These are phyloP conservation scores for Penicillium sp. DNA, from an alignment of 2,329 filamentous ascomycete species.

Conservation along the genomic window DNA sequence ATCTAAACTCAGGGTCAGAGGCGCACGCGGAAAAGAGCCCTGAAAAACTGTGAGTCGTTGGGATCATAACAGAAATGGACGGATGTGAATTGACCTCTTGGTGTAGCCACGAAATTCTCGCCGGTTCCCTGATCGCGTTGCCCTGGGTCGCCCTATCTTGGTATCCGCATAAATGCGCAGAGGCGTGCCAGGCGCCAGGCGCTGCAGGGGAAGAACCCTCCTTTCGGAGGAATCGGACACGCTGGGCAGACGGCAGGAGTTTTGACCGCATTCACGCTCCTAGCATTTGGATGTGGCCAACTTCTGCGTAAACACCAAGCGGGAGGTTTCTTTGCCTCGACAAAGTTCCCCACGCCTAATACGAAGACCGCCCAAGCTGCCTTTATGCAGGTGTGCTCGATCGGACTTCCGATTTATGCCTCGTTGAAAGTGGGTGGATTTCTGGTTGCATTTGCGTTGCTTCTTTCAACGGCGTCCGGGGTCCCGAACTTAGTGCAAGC, in stretches of 20 bases:
- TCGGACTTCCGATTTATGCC: conserved; percentile 57
- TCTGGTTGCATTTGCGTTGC: conserved; percentile 52
- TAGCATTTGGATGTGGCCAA: conserved; percentile 32
- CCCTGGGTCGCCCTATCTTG: conserved; percentile 41
- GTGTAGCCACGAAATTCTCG: conserved; percentile 48
- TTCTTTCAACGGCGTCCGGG: conserved; percentile 49
- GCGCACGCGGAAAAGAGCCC: conserved; percentile 1
- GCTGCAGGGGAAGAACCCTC: conserved; percentile 8
- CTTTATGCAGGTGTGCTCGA: conserved; percentile 38
- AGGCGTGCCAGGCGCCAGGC: conserved; percentile 8
- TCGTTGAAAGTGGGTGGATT: conserved; percentile 56
- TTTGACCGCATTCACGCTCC: conserved; percentile 33
- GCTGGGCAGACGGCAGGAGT: conserved; percentile 24
- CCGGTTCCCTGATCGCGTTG: conserved; percentile 45
- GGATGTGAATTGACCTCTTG: neutral
- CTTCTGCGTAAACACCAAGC: conserved; percentile 18
- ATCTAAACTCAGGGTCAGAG: neutral
- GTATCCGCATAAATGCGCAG: conserved; percentile 31
- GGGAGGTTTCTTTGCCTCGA: conserved; percentile 1
- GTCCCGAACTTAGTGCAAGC: conserved; percentile 32
- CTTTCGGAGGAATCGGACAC: conserved; percentile 16
- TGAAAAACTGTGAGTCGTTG: conserved; percentile 15
- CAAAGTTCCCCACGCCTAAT: conserved; percentile 21
- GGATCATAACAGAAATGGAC: neutral
- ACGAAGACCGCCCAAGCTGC: conserved; percentile 18